A percentile compares a stretch with the other conserved stretches of the same genome.
These are phyloP conservation scores for Paracorniculantispora psalliotae DNA, from an alignment of 2,329 filamentous ascomycete genomes.

Conservation along the genomic window DNA sequence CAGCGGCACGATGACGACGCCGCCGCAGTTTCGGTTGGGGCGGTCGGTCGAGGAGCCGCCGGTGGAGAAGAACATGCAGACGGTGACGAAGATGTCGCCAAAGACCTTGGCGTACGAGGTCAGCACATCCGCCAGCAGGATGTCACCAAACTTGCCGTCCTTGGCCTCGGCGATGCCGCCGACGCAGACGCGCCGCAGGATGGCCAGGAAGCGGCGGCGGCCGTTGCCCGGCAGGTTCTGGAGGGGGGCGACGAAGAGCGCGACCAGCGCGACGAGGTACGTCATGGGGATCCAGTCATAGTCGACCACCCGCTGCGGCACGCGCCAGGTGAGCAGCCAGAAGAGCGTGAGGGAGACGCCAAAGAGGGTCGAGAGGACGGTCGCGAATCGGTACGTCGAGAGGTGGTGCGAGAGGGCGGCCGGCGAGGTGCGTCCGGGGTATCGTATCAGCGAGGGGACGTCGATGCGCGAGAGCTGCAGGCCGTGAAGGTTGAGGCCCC, in stretches of 20 bases:
- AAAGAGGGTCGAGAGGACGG: slow-evolving; percentile 68
- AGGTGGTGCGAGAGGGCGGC: slow-evolving; percentile 70
- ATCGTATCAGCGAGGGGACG: slow-evolving; percentile 79
- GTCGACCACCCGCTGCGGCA: slow-evolving; percentile 62
- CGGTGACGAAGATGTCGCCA: slow-evolving; percentile 79
- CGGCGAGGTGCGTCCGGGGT: slow-evolving; percentile 67
- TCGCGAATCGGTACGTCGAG: slow-evolving; percentile 82
- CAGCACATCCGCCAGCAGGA: slow-evolving; percentile 86
- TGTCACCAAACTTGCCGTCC: slow-evolving; percentile 92
- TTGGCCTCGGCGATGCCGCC: slow-evolving; percentile 81
- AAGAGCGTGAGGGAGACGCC: slow-evolving; percentile 70
- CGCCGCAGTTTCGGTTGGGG: slow-evolving; percentile 79
- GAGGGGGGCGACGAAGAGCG: slow-evolving; percentile 69
- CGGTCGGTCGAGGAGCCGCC: slow-evolving; percentile 70
- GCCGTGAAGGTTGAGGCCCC: slow-evolving; percentile 88
- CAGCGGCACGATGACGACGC: slow-evolving; percentile 72
- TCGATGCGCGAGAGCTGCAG: slow-evolving; percentile 77
- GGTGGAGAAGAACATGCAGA: slow-evolving; percentile 83
- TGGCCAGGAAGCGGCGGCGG: slow-evolving; percentile 69
- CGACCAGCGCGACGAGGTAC: slow-evolving; percentile 68
- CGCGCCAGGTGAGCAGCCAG: slow-evolving; percentile 73
- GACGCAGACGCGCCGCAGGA: slow-evolving; percentile 70
- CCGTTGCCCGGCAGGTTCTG: slow-evolving; percentile 64
- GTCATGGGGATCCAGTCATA: slow-evolving; percentile 85
- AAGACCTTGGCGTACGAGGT: slow-evolving; percentile 93